A percentile compares a stretch with the other conserved stretches of the same genome.
Evolutionary conservation across 805 yeast species (phyloP).

Genomic region (Saturnispora serradocipensis): DNA sequence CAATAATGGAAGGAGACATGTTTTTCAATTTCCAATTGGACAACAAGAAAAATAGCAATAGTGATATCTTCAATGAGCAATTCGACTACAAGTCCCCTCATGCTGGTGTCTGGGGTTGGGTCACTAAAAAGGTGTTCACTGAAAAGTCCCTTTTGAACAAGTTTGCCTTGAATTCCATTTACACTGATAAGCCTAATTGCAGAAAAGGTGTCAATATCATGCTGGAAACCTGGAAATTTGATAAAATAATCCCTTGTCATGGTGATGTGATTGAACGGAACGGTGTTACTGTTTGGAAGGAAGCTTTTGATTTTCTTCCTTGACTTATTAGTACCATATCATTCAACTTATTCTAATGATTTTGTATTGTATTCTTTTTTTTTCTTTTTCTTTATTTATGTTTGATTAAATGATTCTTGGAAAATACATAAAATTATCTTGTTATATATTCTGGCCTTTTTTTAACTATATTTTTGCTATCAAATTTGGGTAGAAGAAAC

Average conservation of each 20-base stretch:
- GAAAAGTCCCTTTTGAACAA: slow-evolving; percentile 11
- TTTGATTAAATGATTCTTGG: not conserved
- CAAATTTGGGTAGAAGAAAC: no score
- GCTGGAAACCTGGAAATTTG: slow-evolving; percentile 36
- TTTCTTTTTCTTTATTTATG: not conserved
- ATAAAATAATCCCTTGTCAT: slow-evolving; percentile 47
- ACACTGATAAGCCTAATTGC: slow-evolving; percentile 10
- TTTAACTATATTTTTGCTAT: not conserved
- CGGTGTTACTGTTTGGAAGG: slow-evolving; percentile 23
- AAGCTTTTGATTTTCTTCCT: slow-evolving; percentile 6
- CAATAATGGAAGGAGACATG: slow-evolving; percentile 51
- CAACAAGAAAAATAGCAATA: slow-evolving; percentile 32
- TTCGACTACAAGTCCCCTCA: slow-evolving; percentile 33
- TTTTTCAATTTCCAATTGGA: slow-evolving; percentile 46
- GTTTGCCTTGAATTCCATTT: slow-evolving; percentile 3
- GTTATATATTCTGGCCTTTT: no score
- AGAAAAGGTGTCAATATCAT: slow-evolving; percentile 21
- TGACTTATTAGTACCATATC: slow-evolving; percentile 25
- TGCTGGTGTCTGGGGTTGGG: slow-evolving; percentile 28
- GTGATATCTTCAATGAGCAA: slow-evolving; percentile 35
- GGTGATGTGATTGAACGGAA: slow-evolving; percentile 44
- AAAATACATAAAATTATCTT: no score
- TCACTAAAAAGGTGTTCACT: slow-evolving; percentile 15
- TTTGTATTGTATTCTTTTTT: not conserved
- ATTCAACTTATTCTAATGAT: not conserved